These are phyloP conservation scores for Botryotinia convoluta DNA, from an alignment of 2,329 filamentous ascomycete genomes.

Conservation along the genomic window DNA sequence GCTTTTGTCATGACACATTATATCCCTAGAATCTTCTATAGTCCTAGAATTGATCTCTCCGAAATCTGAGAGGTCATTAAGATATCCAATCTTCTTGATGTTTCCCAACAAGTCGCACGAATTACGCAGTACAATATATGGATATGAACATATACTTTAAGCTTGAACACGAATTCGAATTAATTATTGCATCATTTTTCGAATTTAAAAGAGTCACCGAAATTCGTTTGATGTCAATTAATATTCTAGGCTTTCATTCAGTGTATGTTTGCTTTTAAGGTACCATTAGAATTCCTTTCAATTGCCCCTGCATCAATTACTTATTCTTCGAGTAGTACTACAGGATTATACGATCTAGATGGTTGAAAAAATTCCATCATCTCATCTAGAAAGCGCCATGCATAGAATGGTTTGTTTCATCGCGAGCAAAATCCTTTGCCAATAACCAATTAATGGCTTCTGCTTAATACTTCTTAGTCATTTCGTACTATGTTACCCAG, in stretches of 20 bases:
- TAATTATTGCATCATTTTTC: neutral
- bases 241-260: neutral
- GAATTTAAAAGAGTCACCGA: neutral
- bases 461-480: neutral
- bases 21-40: neutral
- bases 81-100: neutral
- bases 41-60: neutral
- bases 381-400: neutral
- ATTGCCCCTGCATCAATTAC: neutral
- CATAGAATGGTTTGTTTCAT: neutral
- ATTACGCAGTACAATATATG: neutral
- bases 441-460: neutral
- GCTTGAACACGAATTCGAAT: neutral
- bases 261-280: neutral
- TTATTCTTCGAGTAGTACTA: neutral
- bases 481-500: neutral
- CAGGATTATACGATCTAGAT: neutral
- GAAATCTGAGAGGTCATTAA: neutral
- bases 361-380: neutral
- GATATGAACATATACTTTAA: neutral
- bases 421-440: neutral
- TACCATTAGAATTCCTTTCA: neutral
- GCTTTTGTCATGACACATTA: neutral
- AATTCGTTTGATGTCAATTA: neutral
- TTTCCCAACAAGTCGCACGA: neutral